Evolutionary conservation across 1,139 yeast species (phyloP), one percentile per base, ranked within the genome.

Genomic region (Kodamaea suecica): DNA sequence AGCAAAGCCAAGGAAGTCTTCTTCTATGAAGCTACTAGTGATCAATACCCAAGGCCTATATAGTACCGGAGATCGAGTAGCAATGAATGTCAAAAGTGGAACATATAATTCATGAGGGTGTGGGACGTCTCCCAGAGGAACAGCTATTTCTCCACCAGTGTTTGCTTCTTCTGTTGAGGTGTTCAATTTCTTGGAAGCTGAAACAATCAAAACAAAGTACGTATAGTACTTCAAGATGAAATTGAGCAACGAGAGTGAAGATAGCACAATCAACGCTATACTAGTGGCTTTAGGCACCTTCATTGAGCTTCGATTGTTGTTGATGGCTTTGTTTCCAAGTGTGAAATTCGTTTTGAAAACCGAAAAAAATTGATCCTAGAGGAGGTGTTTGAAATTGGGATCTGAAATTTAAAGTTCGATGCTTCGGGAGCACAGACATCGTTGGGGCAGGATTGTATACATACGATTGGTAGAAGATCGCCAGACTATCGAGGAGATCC

Each of bases 81-180:
- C 71, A 26, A 66, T 64, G 42, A 64, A 66, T 4, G 71, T 62
- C 15, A 66, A 45, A 23, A 66, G 48, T 3, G 72, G 72, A 5
- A 66, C 70, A 42, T 55, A 66, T 33, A 65, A 49, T 41, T 64
- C 70, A 41, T 64, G 70, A 10, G 72, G 71, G 43, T 63, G 70
- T 3, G 68, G 70, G 2, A 61, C 48, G 28, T 25, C 28, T 11
- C 15, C 11, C 17, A n/a, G 11, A n/a, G 17, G 17, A 12, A 12
- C 28, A 7, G 14, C 17, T 5, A 12, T 17, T 25, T 5, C 14
- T 19, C 10, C 33, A n/a, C n/a, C 39, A 14, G 32, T 29, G 12
- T 46, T 62, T 57, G 23, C 61, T 58, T 15, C 60, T 49, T 29
- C 54, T 40, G 39, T 52, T 50, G 30, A 52, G 48, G 27, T 54